Conservation (phyloP, 495 filamentous ascomycete genomes). For the Daldinia loculata region DNA sequence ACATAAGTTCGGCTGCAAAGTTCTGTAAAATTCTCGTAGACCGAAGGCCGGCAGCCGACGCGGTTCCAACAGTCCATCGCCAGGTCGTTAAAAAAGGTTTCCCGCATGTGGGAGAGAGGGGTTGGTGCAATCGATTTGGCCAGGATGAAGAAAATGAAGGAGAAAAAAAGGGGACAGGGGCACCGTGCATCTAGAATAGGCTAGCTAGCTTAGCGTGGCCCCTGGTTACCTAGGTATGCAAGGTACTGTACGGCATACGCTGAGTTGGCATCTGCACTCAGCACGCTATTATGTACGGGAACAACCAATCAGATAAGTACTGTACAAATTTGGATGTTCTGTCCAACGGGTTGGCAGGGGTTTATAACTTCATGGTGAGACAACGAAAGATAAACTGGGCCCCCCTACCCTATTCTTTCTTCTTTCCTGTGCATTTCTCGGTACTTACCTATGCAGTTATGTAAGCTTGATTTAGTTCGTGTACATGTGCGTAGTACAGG, state of each 20-base stretch:
- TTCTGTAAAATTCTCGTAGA: not conserved
- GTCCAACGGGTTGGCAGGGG: slow-evolving; percentile 23
- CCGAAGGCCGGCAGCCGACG: not conserved
- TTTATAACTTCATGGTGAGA: slow-evolving; percentile 38
- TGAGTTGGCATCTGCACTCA: slow-evolving; percentile 34
- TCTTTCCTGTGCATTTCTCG: not conserved
- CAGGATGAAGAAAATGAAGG: slow-evolving; percentile 14
- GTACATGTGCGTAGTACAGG: not conserved
- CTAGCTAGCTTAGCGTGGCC: slow-evolving; percentile 8
- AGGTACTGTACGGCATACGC: slow-evolving; percentile 32
- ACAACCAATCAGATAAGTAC: slow-evolving; percentile 1
- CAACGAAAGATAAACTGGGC: slow-evolving; percentile 13
- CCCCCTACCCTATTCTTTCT: slow-evolving; percentile 7
- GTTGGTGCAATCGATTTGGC: slow-evolving; percentile 2
- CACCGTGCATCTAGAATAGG: not conserved
- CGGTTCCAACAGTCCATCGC: slow-evolving; percentile 6
- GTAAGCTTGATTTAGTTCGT: not conserved
- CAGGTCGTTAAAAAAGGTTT: slow-evolving; percentile 22
- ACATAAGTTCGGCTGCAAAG: slow-evolving; percentile 10
- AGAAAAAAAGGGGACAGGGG: slow-evolving; percentile 9
- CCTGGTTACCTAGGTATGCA: slow-evolving; percentile 19
- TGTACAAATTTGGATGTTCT: not conserved
- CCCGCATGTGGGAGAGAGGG: slow-evolving; percentile 23
- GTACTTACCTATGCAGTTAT: not conserved
- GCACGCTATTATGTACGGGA: not conserved